A percentile compares a stretch with the other conserved stretches of the same genome.
Conservation (phyloP, 2,329 filamentous ascomycete species). For the Pezicula rhizophila region DNA sequence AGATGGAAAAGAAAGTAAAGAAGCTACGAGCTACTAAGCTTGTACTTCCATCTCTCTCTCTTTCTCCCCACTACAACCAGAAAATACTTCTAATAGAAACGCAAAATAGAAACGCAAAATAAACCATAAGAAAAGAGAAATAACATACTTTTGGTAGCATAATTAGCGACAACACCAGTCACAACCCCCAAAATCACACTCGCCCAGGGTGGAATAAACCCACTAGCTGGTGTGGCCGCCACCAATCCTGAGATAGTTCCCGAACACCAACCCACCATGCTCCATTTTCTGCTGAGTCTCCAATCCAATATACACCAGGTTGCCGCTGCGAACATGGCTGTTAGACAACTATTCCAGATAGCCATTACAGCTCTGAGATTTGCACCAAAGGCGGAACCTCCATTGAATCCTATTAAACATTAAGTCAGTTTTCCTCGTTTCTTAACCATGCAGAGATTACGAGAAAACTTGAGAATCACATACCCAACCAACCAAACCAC, state of each 20-base stretch:
- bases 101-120: too few relatives aligned
- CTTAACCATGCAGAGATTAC: too few relatives aligned
- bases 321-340: constrained; percentile 81
- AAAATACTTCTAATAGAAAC: too few relatives aligned
- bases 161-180: constrained; percentile 57
- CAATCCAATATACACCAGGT: constrained; percentile 92
- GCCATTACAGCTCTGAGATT: constrained; percentile 90
- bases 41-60: too few relatives aligned
- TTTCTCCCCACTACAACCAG: too few relatives aligned
- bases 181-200: constrained; percentile 56
- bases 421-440: too few relatives aligned
- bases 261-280: constrained; percentile 64
- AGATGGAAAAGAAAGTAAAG: too few relatives aligned
- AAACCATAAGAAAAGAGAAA: too few relatives aligned
- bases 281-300: constrained; percentile 87
- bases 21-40: too few relatives aligned
- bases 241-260: constrained; percentile 62
- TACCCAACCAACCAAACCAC: constrained; percentile 83
- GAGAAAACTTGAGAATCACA: too few relatives aligned
- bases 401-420: constrained; percentile 68
- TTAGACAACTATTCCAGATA: constrained; percentile 93
- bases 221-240: constrained; percentile 59
- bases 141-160: constrained; percentile 49
- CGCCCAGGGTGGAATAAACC: constrained; percentile 59
- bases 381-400: constrained; percentile 85